Evolutionary conservation across 768 basidiomycete genomes (phyloP).

Genomic region (Lentinula edodes): DNA sequence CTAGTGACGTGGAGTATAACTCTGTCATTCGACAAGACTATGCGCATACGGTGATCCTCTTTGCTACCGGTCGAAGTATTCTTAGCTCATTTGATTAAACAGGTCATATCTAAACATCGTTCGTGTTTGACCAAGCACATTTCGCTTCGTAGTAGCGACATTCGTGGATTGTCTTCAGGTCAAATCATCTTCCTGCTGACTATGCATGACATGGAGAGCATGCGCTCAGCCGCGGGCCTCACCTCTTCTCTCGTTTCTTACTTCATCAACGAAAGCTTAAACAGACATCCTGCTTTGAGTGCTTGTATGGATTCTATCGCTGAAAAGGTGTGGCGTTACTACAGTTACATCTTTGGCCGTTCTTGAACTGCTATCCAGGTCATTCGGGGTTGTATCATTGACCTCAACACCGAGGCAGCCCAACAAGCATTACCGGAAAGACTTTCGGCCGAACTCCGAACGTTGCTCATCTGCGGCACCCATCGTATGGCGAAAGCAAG

Average conservation of each 20-base stretch:
- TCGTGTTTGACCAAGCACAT: slow-evolving; percentile 58
- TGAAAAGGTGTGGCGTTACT: slow-evolving; percentile 55
- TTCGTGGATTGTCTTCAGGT: slow-evolving; percentile 70
- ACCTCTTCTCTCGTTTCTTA: slow-evolving; percentile 82
- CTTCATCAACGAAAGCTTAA: slow-evolving; percentile 83
- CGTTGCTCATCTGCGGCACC: slow-evolving; percentile 72
- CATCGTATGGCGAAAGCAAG: slow-evolving; percentile 80
- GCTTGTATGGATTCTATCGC: slow-evolving; percentile 83
- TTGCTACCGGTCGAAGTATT: background rate
- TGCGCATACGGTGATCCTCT: slow-evolving; percentile 54
- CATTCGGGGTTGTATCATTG: slow-evolving; percentile 66
- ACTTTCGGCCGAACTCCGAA: slow-evolving; percentile 68
- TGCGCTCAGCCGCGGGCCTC: slow-evolving; percentile 74
- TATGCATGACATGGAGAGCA: slow-evolving; percentile 83
- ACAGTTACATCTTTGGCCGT: background rate
- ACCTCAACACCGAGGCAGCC: slow-evolving; percentile 68
- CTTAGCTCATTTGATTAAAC: slow-evolving; percentile 8
- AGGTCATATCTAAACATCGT: slow-evolving; percentile 74
- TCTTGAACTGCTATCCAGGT: slow-evolving; percentile 41
- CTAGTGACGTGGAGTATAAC: slow-evolving; percentile 89
- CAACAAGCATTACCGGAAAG: slow-evolving; percentile 70
- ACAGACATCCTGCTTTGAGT: slow-evolving; percentile 59
- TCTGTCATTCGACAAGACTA: slow-evolving; percentile 86
- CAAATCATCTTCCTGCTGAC: slow-evolving; percentile 83
- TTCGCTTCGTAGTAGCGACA: slow-evolving; percentile 58